Base-by-base conservation (phyloP, 164 flowering plant genomes). In the Tetrastigma voinierianum region DNA sequence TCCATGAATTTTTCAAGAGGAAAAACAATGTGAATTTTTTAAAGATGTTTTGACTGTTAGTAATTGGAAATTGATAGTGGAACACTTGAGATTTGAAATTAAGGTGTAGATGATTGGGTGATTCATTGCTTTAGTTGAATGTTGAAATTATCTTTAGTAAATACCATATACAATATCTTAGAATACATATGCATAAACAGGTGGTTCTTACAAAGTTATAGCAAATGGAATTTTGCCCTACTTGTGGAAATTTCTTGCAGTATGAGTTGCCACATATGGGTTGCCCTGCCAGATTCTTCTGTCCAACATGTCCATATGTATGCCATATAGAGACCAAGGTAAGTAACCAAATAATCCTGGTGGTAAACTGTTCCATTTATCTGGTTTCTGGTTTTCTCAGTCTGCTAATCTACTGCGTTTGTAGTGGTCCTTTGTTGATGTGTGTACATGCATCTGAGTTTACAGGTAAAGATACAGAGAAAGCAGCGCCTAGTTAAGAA, bases 181-280 rank as follows among this genome's bases (percentile, higher is more conserved):
- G 17, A 53, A 57, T 4, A 25, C 16, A 44, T 10, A 55, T 55
- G 58, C 58, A 55, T 32, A 19, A 6, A 55, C 14, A 43, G n/a
- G 61, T 10, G 20, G 45, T n/a, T 11, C 32, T 32, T 20, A 5
- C 17, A 57, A 47, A 46, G 23, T 17, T 25, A n/a, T 20, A 55
- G 51, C 17, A 51, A 44, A 85, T 83, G 89, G 84, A 85, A 61
- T 83, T 85, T 65, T 85, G 89, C 72, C 89, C 87, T 9, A 73
- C 68, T 52, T 85, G 89, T 57, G 85, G 70, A 45, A 78, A 40
- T 40, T 51, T 85, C 74, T 53, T 83, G 70, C 76, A 46, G 56
- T 85, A 63, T 66, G 80, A 80, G 62, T 13, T 68, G 65, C 75
- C 81, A 14, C 10, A 66, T 45, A 51, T 58, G 72, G 75, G 60